A percentile compares a stretch with the other conserved stretches of the same genome.
phyloP scores from a whole-genome alignment of 139 green algal species.

The Haematococcus lacustris region DNA sequence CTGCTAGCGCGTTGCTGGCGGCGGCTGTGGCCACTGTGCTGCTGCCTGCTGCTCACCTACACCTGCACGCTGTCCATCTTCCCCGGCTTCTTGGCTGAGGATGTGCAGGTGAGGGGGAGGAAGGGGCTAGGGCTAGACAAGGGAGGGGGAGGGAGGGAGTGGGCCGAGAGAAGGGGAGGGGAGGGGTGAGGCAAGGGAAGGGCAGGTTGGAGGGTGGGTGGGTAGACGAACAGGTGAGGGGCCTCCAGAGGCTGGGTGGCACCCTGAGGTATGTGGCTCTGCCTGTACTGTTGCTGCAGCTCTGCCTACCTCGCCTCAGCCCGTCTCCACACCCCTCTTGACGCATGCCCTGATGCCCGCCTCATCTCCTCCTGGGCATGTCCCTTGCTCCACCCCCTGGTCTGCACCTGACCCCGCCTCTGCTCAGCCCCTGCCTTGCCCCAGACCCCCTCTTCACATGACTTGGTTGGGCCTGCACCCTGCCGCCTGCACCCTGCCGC shows the following conservation, averaged over 20 bases:
- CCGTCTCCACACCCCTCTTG: too few species aligned
- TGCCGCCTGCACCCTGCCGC: background rate
- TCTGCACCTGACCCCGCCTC: background rate
- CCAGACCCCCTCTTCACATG: background rate
- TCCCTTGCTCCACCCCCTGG: background rate
- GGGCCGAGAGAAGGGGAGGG: background rate
- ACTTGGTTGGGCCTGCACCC: background rate
- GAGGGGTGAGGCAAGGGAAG: background rate
- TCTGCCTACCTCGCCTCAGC: too few species aligned
- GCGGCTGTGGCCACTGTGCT: constrained; percentile 12
- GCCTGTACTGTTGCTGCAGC: background rate
- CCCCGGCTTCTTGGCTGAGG: constrained; percentile 80
- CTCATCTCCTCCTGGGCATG: too few species aligned
- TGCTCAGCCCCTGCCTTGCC: background rate
- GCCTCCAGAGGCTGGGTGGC: background rate
- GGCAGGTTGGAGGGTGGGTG: background rate
- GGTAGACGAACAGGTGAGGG: background rate
- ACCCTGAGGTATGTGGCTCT: background rate
- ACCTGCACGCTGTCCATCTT: constrained; percentile 82
- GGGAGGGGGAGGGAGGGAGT: background rate
- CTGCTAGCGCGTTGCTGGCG: background rate
- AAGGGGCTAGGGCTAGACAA: background rate
- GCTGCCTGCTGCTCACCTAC: constrained; percentile 33
- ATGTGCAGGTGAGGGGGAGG: constrained; percentile 48
- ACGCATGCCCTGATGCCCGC: too few species aligned